Base-by-base conservation (phyloP, 441 rosid species). In the Pelargonium cotyledonis region DNA sequence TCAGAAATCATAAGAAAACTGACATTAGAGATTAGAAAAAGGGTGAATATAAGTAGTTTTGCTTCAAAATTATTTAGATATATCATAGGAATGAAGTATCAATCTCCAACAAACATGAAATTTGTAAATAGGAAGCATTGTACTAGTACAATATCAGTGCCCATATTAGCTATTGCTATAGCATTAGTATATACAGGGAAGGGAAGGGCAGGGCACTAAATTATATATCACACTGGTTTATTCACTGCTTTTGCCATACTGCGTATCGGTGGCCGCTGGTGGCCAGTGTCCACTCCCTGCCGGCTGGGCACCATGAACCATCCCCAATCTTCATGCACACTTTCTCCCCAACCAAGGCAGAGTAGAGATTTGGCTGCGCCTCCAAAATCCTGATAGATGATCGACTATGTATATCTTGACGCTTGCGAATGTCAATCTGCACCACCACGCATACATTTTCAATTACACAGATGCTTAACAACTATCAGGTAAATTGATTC, bases 301-400 rank as follows among this genome's bases (percentile, higher is more conserved):
- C 95, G n/a, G 87, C 75, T 44, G 97, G 97, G 76, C 87, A 86
- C 98, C 97, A 94, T 51, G 96, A 88, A 47, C 88, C 93, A 47
- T 89, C 91, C 55, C 98, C 95, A 38, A 94, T 77, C 84, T 91
- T 94, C 91, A 89, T 85, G 71, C 92, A 84, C 47, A 89, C 62
- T 70, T 87, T 94, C 68, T 87, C 97, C 43, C 88, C 97, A 41
- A 88, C 79, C 47, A 83, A 68, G 57, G 97, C 95, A 46, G 90
- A 84, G 67, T 88, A 94, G 66, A 91, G 84, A 72, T 82, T 88
- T 44, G 94, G 81, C 68, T 82, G 80, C 5, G 94, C 91, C 77
- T 88, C 89, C 58, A 87, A 62, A 70, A 91, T 81, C 29, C 74
- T 80, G 67, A 94, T 68, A n/a, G 88, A 69, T 65, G 94, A 89